Evolutionary conservation across 2,329 filamentous ascomycete species (phyloP), one percentile per base, ranked within the genome.

Genomic region (Venturia oleaginea): DNA sequence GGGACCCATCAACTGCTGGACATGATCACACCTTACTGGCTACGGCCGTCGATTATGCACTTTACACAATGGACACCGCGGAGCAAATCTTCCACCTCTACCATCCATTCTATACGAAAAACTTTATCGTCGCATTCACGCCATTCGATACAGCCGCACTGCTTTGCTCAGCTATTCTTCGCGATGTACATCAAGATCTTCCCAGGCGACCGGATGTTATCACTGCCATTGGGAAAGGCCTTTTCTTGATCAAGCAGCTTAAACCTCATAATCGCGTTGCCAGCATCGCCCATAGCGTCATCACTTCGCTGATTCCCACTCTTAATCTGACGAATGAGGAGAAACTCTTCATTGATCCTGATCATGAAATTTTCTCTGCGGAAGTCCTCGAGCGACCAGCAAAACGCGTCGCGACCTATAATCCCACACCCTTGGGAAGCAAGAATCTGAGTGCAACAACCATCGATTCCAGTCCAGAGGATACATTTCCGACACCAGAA

Each of bases 91-190:
- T 81, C 62, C 71, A 79, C 22, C 73, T 78, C 42, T 72, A 78
- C 10, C 79, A 76, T 59, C 79, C 79, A 0, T 71, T 77, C 15
- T 79, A 81, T 55, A 75, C 77, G 6, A 81, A 79, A 42, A 82
- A 81, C 51, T 79, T 82, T 67, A 76, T 80, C 62, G 76, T 80
- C 6, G 72, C 80, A 0, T 83, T 83, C 64, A 74, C 75, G 54
- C 77, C 82, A 38, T 84, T 84, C 59, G 80, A 84, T 66, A 81
- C 79, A 0, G 76, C 80, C 0, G 79, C 81, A 0, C 72, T 81
- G 22, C 69, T 83, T 4, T 83, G 79, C 71, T 83, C 81, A 0
- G 78, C 80, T 2, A 72, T 84, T 7, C 75, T 82, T 4, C 81
- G 83, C 65, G 81, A 84, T 65, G 69, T 72, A n/a, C 72, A 78